Evolutionary conservation across 345 rosid genomes (phyloP).

Genomic region (Corymbia maculata): DNA sequence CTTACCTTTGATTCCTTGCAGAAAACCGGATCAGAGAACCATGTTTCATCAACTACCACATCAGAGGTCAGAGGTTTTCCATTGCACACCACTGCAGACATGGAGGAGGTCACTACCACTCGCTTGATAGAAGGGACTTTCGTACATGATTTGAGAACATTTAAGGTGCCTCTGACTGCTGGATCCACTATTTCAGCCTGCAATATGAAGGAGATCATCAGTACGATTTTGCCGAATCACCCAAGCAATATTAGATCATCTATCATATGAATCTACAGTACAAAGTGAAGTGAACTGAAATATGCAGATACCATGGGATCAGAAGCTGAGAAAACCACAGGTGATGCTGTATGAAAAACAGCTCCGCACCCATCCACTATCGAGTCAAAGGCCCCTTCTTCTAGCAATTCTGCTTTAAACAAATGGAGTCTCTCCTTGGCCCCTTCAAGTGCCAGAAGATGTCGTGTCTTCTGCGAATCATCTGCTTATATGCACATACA

Average conservation of each 20-base stretch:
- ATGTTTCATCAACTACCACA: constrained; percentile 19
- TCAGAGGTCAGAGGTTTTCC: constrained; percentile 5
- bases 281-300: not conserved
- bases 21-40: constrained; percentile 7
- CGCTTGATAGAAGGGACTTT: constrained; percentile 19
- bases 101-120: constrained; percentile 25
- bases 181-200: constrained; percentile 26
- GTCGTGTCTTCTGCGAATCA: constrained; percentile 14
- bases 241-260: not conserved
- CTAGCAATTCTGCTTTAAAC: constrained; percentile 16
- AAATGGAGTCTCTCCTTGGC: constrained; percentile 22
- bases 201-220: not conserved
- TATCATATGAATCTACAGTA: not conserved
- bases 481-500: constrained; percentile 3
- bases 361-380: constrained; percentile 13
- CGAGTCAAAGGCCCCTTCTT: constrained; percentile 20
- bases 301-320: constrained; percentile 22
- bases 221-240: not conserved
- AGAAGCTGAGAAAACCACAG: constrained; percentile 8
- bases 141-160: constrained; percentile 21
- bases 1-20: constrained; percentile 6
- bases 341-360: constrained; percentile 47
- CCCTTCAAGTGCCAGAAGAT: constrained; percentile 19
- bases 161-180: constrained; percentile 24
- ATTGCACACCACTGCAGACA: constrained; percentile 5